Base-by-base conservation (phyloP, 169 alveolate species). In the Eimeria maxima region DNA sequence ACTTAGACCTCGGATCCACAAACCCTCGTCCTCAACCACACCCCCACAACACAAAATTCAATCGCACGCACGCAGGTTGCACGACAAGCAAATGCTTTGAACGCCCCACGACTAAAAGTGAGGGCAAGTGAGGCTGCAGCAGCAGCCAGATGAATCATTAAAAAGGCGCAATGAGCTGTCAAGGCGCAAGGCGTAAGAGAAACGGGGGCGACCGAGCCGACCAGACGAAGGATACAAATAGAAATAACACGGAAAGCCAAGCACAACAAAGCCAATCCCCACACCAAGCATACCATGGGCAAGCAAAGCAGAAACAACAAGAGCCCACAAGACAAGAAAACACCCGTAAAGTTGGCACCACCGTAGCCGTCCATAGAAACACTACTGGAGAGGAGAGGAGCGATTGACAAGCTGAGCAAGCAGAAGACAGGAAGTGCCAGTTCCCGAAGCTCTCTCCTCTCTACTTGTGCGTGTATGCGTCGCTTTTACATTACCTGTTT, bases 401-500 rank as follows among this genome's bases (percentile, higher is more conserved):
- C 20, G 2, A 60, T 18, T 0, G n/a, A 18, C 4, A 7, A 4
- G n/a, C 20, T 0, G 69, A 60, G 69, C 60, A 53, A 0, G 60
- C 16, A 60, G 69, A 11, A 20, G 74, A 65, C 3, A 24, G 38
- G 27, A 18, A 60, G 69, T 11, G 38, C 1, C 38, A 33, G 38
- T 33, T 33, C 38, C 38, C 38, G 38, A 33, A 0, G 38, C 38
- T 33, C 38, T 33, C 38, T 33, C 38, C 38, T 33, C 38, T 33
- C 38, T 33, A 33, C 38, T 33, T 33, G 38, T 33, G 38, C 2
- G 38, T 33, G 38, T 33, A 33, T 33, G 1, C 1, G 38, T 1
- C 38, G 38, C 38, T 33, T 33, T 33, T 29, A 1, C n/a, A 20
- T 29, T 57, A 91, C 95, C 83, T 81, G 95, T 44, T 91, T 81